Evolutionary conservation across 352 stramenopile genomes (phyloP).

Genomic region (Blastocystis hominis): DNA sequence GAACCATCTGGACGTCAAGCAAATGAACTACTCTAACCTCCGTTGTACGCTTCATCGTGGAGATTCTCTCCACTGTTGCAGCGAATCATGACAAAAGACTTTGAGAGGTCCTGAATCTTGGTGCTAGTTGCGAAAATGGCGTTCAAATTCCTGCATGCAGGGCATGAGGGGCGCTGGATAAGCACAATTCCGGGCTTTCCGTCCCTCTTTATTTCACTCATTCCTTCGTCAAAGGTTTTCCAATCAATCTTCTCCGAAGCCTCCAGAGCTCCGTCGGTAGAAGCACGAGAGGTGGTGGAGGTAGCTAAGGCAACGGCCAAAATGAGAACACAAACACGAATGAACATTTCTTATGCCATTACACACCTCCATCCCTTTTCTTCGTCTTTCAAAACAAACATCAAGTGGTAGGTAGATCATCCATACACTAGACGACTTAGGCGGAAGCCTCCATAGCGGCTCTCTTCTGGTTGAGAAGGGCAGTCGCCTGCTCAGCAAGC

Average conservation of each 20-base stretch:
- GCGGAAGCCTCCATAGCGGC: background rate
- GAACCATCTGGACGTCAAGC: background rate
- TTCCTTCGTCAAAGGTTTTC: background rate
- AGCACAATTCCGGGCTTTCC: background rate
- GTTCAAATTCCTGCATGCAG: constrained; percentile 17
- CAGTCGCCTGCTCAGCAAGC: too few relatives aligned
- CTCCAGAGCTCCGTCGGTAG: too few relatives aligned
- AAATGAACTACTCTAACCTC: background rate
- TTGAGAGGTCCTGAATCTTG: background rate
- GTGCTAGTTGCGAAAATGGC: background rate
- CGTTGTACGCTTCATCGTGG: background rate
- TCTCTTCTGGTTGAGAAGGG: too few relatives aligned
- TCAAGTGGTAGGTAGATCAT: background rate
- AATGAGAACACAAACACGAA: background rate
- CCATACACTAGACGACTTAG: background rate
- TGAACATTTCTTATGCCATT: background rate
- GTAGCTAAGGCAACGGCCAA: background rate
- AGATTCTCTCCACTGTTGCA: background rate
- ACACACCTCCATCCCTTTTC: background rate
- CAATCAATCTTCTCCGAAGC: background rate
- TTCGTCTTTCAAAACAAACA: constrained; percentile 33
- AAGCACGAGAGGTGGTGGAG: too few relatives aligned
- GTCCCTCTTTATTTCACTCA: background rate
- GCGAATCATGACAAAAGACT: constrained; percentile 5
- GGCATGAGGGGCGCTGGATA: background rate